Conservation (phyloP, 139 green algal genomes). For the Coelastrella sp. region DNA sequence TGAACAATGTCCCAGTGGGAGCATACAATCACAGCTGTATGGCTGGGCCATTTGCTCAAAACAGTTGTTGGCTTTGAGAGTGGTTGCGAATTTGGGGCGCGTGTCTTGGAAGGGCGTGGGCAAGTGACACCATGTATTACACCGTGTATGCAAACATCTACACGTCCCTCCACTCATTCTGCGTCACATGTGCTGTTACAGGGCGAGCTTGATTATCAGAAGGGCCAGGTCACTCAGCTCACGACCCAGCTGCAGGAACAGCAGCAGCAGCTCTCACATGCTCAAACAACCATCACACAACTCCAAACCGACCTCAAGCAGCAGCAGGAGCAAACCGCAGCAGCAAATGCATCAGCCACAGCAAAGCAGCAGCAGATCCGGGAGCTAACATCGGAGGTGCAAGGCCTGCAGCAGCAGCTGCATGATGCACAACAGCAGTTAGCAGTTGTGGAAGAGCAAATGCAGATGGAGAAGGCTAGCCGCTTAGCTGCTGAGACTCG, state of each 20-base stretch:
- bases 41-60: too few species aligned
- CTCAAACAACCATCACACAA: not conserved
- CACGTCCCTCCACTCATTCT: too few species aligned
- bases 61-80: too few species aligned
- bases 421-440: not conserved
- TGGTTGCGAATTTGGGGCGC: too few species aligned
- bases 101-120: too few species aligned
- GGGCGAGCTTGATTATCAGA: not conserved
- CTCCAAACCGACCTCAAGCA: not conserved
- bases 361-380: conserved; percentile 6
- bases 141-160: too few species aligned
- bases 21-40: too few species aligned
- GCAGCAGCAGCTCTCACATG: not conserved
- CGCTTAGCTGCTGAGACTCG: not conserved
- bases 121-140: too few species aligned
- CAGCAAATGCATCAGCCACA: not conserved
- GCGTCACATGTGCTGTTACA: not conserved
- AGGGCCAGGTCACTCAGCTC: not conserved
- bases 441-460: not conserved
- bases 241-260: not conserved
- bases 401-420: not conserved
- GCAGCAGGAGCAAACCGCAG: conserved; percentile 8
- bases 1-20: too few species aligned
- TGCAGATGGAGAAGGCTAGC: not conserved
- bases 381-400: not conserved